Percentiles rank a stretch among this genome's conserved stretches.
These are phyloP conservation scores for Suhomyces kilbournensis DNA, from an alignment of 805 yeast genomes.

Conservation along the genomic window DNA sequence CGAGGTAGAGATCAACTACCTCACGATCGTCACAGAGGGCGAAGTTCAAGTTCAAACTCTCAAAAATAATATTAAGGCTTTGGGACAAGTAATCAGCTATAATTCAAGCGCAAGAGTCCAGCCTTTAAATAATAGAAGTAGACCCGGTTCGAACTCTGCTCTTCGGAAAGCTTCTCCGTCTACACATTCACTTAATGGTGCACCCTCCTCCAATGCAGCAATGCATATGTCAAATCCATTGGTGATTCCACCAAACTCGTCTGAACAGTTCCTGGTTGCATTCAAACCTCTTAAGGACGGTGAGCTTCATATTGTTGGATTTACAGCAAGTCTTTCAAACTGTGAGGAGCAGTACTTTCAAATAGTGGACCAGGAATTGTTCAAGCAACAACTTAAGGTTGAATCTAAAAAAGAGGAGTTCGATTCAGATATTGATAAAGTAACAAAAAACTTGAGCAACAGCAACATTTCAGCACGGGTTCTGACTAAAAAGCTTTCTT, in stretches of 20 bases:
- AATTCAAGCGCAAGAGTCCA: background rate
- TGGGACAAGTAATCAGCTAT: background rate
- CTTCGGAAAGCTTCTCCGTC: background rate
- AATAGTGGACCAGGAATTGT: slow-evolving; percentile 32
- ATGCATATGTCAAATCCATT: slow-evolving; percentile 8
- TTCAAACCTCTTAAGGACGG: slow-evolving; percentile 53
- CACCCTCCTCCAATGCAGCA: background rate
- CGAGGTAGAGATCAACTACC: slow-evolving; percentile 57
- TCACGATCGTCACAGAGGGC: slow-evolving; percentile 38
- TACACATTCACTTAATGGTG: background rate
- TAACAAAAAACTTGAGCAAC: slow-evolving; percentile 25
- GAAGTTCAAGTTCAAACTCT: slow-evolving; percentile 29
- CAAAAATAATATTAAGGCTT: slow-evolving; percentile 6
- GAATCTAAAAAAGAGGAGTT: slow-evolving; percentile 3
- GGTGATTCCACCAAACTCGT: slow-evolving; percentile 25
- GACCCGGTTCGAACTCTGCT: background rate
- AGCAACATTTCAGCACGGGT: slow-evolving; percentile 17
- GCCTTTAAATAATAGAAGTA: background rate
- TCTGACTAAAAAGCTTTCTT: slow-evolving; percentile 18
- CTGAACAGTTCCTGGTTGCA: slow-evolving; percentile 39
- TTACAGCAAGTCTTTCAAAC: slow-evolving; percentile 48
- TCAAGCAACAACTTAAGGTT: slow-evolving; percentile 9
- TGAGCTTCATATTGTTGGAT: slow-evolving; percentile 46
- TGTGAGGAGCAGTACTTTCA: slow-evolving; percentile 48
- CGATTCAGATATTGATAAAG: slow-evolving; percentile 7